Conservation (phyloP, 345 rosid genomes). For the Linum usitatissimum region DNA sequence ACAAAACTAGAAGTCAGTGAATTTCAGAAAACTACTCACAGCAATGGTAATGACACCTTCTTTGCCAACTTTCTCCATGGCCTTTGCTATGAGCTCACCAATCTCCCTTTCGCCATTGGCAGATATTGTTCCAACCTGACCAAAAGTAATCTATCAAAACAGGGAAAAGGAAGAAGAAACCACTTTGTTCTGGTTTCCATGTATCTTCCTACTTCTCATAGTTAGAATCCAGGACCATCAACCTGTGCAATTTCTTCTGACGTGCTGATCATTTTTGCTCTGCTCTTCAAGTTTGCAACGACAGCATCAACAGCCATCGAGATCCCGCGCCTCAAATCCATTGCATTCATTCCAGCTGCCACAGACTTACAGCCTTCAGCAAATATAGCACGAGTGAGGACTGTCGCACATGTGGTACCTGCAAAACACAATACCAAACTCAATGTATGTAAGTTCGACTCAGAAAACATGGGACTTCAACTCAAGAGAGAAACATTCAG, state of each 20-base stretch:
- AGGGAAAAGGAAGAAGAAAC: too few relatives aligned
- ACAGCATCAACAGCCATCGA: constrained; percentile 27
- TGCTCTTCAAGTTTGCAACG: constrained; percentile 75
- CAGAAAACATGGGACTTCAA: neutral
- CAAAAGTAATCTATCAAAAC: constrained; percentile 16
- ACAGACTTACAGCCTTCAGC: constrained; percentile 22
- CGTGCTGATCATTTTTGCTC: constrained; percentile 92
- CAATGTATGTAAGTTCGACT: neutral
- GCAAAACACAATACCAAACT: constrained; percentile 1
- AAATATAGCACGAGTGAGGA: constrained; percentile 19
- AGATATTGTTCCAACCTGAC: constrained; percentile 98
- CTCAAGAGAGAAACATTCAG: neutral
- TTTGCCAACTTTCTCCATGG: constrained; percentile 98
- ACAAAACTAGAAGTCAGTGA: neutral
- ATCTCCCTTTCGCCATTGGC: constrained; percentile 98
- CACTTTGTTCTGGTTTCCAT: too few relatives aligned
- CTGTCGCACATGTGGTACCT: constrained; percentile 24
- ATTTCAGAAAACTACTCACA: constrained; percentile 27
- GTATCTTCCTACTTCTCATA: too few relatives aligned
- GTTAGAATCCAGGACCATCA: too few relatives aligned
- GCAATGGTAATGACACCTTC: constrained; percentile 97
- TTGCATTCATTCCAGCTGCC: constrained; percentile 17
- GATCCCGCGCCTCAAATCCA: constrained; percentile 9
- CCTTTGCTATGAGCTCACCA: constrained; percentile 96
- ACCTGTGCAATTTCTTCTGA: constrained; percentile 99